Evolutionary conservation across 495 filamentous ascomycete genomes (phyloP), one percentile per base, ranked within the genome.

Genomic region (Penicillium maclennaniae): DNA sequence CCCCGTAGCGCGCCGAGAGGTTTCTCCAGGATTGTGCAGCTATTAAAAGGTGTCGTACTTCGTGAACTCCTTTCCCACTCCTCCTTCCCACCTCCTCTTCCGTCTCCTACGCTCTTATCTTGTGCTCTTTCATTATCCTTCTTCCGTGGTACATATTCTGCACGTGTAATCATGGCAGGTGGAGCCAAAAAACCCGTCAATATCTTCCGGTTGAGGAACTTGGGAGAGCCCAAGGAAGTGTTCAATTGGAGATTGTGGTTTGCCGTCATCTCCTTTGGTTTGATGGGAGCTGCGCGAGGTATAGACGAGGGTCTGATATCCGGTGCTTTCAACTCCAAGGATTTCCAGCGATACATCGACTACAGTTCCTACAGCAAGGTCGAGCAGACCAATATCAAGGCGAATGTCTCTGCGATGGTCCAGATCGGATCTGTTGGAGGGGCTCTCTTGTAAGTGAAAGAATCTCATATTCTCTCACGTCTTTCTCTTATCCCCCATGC

Each of bases 251-350:
- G 78, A 27, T 67, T 87, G 59, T 83, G 80, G 79, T 82, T 86
- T 53, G 80, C 83, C 16, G 83, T 87, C 21, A 26, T 84, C 54
- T 84, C 83, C 0, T 86, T 87, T 42, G 84, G 83, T 23, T 79
- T 87, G 10, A 81, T 88, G 68, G 85, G 85, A 47, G 85, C 86
- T 23, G 86, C 86, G 15, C 66, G 74, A 7, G 74, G 74, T 53
- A 62, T 89, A n/a, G 86, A 89, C 56, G 86, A 89, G 63, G 86
- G 85, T 28, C 71, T 88, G 40, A 88, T 87, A 61, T 81, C 79
- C 7, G 85, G 74, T 6, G 82, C 84, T 17, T 83, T 87, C 66
- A 80, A 83, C 55, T 83, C 82, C 14, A 73, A 76, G 42, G 75
- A 84, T 40, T 89, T 88, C 56, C 77, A 83, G 56, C 55, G 65